Percentiles rank a stretch among this genome's conserved stretches.
These are phyloP conservation scores for Nyctanthes arbortristis DNA, from an alignment of 257 asterid species.

Conservation along the genomic window DNA sequence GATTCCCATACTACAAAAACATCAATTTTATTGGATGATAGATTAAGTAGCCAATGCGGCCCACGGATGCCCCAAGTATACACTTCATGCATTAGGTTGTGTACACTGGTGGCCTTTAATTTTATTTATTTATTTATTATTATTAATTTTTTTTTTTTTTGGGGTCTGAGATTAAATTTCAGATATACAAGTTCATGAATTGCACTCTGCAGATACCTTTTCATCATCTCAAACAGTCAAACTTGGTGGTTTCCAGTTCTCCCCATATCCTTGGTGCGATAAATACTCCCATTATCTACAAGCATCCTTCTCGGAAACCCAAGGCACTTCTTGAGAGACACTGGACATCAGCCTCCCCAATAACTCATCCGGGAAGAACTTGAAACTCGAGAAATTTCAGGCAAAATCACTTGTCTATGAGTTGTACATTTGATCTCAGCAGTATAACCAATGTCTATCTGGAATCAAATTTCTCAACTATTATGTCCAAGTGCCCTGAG, in stretches of 20 bases:
- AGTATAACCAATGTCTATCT: neutral
- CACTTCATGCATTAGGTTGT: too few species aligned
- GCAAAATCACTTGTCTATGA: neutral
- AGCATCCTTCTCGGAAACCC: neutral
- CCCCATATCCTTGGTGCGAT: neutral
- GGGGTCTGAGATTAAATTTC: too few species aligned
- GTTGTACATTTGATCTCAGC: neutral
- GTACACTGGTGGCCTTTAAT: too few species aligned
- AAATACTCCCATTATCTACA: neutral
- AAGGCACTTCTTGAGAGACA: neutral
- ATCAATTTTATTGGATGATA: too few species aligned
- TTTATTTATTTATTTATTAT: too few species aligned
- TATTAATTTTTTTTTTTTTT: too few species aligned
- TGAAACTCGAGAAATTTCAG: slow-evolving; percentile 12
- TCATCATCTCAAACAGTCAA: neutral
- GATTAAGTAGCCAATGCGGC: too few species aligned
- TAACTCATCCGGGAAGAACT: slow-evolving; percentile 13
- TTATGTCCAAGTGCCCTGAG: slow-evolving; percentile 78
- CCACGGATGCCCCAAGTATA: too few species aligned
- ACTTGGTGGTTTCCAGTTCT: neutral
- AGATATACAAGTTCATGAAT: neutral
- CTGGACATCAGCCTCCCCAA: slow-evolving; percentile 12
- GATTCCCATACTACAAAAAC: too few species aligned
- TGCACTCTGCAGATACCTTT: neutral
- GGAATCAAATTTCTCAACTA: slow-evolving; percentile 27